Percentiles rank a stretch among this genome's conserved stretches.
Evolutionary conservation across 2,329 filamentous ascomycete genomes (phyloP).

Genomic region (Xenosphaeropsis pyriputrescens): DNA sequence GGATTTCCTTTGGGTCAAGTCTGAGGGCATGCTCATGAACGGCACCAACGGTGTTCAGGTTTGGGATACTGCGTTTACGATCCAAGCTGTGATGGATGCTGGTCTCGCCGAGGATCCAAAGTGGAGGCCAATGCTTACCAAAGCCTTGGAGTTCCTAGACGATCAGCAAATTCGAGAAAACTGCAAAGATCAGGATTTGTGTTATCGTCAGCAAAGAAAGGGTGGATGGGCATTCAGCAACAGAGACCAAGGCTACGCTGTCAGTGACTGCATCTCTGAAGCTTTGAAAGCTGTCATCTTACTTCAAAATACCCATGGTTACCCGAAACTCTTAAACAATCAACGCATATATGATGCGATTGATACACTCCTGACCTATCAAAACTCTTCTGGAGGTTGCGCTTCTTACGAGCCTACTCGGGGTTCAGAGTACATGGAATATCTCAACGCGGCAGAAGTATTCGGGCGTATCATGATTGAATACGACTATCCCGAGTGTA

Average conservation of each 20-base stretch:
- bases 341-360: slow-evolving; percentile 74
- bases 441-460: slow-evolving; percentile 88
- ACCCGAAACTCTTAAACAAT: slow-evolving; percentile 59
- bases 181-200: slow-evolving; percentile 58
- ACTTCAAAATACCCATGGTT: slow-evolving; percentile 66
- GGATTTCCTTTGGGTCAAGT: slow-evolving; percentile 84
- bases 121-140: slow-evolving; percentile 72
- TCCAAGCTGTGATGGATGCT: slow-evolving; percentile 68
- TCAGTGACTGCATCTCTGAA: slow-evolving; percentile 90
- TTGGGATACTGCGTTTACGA: slow-evolving; percentile 88
- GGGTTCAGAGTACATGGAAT: slow-evolving; percentile 64
- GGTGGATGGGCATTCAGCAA: slow-evolving; percentile 96
- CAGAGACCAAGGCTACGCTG: slow-evolving; percentile 81
- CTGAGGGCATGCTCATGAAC: slow-evolving; percentile 86
- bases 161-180: slow-evolving; percentile 84
- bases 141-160: slow-evolving; percentile 75
- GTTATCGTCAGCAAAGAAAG: slow-evolving; percentile 82
- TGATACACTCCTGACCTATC: slow-evolving; percentile 82
- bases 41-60: slow-evolving; percentile 97
- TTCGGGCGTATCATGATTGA: slow-evolving; percentile 98
- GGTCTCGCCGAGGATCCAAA: slow-evolving; percentile 63
- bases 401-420: slow-evolving; percentile 81
- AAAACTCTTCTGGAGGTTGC: slow-evolving; percentile 74
- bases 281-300: slow-evolving; percentile 76
- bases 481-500: slow-evolving; percentile 97